phyloP scores from a whole-genome alignment of 2,329 filamentous ascomycete genomes.

The Aureobasidium sp. region DNA sequence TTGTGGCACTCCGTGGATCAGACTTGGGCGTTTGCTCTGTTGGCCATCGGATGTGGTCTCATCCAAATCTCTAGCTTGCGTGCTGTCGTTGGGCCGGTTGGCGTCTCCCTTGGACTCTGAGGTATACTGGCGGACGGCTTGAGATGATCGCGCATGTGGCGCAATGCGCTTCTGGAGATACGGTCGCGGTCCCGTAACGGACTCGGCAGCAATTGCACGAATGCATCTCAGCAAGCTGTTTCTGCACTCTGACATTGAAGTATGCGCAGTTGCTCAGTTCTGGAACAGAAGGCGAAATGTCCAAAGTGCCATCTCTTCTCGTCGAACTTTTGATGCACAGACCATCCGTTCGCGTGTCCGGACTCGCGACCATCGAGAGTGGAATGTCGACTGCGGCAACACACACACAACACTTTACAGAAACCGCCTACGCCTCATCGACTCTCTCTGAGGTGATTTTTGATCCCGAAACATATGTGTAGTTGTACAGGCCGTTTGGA shows the following conservation, averaged over 20 bases:
- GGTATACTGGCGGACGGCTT: not conserved
- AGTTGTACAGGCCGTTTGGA: not conserved
- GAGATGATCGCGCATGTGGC: constrained; percentile 3
- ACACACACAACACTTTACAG: not conserved
- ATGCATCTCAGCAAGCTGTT: constrained; percentile 39
- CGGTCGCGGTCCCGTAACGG: constrained; percentile 15
- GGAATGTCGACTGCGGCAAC: not conserved
- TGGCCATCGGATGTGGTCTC: not conserved
- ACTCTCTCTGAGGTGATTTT: not conserved
- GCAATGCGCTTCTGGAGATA: constrained; percentile 17
- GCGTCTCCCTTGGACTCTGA: not conserved
- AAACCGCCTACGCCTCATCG: too few relatives aligned
- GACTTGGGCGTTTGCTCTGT: not conserved
- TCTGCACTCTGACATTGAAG: constrained; percentile 39
- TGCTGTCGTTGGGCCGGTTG: not conserved
- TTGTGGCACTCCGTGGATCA: not conserved
- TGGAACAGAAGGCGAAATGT: not conserved
- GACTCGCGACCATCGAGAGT: not conserved
- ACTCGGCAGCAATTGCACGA: constrained; percentile 33
- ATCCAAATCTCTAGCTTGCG: not conserved
- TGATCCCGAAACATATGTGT: not conserved
- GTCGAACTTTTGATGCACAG: constrained; percentile 12
- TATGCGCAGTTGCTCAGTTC: not conserved
- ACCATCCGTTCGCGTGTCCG: not conserved
- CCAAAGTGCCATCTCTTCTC: not conserved